Percentiles rank a stretch among this genome's conserved stretches.
phyloP scores from a whole-genome alignment of 2,329 filamentous ascomycete genomes.

The Alternaria postmessia region DNA sequence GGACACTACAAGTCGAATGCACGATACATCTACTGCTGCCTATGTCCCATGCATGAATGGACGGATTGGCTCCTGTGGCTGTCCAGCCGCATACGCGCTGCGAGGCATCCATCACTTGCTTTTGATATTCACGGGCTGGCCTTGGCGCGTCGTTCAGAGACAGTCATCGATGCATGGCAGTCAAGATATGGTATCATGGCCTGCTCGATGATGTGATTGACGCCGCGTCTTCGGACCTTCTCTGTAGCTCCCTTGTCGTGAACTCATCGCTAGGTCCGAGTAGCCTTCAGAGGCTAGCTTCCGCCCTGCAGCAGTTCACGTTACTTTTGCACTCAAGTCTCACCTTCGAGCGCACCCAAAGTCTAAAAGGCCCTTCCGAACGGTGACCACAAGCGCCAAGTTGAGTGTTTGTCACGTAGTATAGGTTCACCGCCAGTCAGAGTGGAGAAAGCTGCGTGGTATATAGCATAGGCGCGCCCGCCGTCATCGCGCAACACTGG shows the following conservation, averaged over 20 bases:
- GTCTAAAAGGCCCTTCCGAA: slow-evolving; percentile 13
- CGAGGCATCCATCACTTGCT: slow-evolving; percentile 10
- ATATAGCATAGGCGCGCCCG: slow-evolving; percentile 20
- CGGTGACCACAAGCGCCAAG: slow-evolving; percentile 29
- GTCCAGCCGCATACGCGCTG: slow-evolving; percentile 9
- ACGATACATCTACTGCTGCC: neutral
- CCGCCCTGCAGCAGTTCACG: slow-evolving; percentile 4
- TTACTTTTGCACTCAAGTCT: slow-evolving; percentile 1
- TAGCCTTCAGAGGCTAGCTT: slow-evolving; percentile 1
- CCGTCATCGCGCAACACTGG: too few relatives aligned
- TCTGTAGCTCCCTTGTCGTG: slow-evolving; percentile 1
- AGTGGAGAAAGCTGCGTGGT: slow-evolving; percentile 29
- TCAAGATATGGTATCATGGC: neutral
- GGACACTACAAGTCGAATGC: neutral
- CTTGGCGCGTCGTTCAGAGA: slow-evolving; percentile 1
- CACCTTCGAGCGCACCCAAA: neutral
- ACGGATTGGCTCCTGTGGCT: slow-evolving; percentile 1
- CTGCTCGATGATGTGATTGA: slow-evolving; percentile 2
- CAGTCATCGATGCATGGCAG: neutral
- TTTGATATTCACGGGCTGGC: slow-evolving; percentile 5
- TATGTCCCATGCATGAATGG: neutral
- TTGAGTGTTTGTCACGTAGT: slow-evolving; percentile 5
- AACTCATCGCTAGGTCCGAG: slow-evolving; percentile 1
- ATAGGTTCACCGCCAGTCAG: slow-evolving; percentile 34
- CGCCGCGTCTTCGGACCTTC: slow-evolving; percentile 5